Conservation (phyloP, 495 filamentous ascomycete species). For the Xylaria curta region DNA sequence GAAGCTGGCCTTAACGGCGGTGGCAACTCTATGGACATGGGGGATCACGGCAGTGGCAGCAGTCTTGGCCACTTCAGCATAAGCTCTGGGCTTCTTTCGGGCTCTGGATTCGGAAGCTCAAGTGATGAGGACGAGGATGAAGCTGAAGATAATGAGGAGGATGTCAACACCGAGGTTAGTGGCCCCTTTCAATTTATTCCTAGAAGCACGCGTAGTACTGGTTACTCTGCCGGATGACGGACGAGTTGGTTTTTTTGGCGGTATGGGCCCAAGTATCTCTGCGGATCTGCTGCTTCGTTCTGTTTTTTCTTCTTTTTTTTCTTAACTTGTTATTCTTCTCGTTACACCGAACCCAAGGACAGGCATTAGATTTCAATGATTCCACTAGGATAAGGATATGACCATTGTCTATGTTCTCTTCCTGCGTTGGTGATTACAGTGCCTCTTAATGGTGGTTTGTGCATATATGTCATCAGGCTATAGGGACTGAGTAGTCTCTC, state of each 20-base stretch:
- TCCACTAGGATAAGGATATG: slow-evolving; percentile 21
- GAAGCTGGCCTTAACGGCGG: slow-evolving; percentile 75
- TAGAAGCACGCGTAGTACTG: not conserved
- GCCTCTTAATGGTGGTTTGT: not conserved
- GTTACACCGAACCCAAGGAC: not conserved
- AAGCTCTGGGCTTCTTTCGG: slow-evolving; percentile 67
- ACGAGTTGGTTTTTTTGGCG: not conserved
- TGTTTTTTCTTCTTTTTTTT: not conserved
- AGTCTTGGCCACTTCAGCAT: slow-evolving; percentile 71
- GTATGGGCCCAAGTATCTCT: not conserved
- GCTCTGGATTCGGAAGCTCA: slow-evolving; percentile 93
- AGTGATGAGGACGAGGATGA: slow-evolving; percentile 98
- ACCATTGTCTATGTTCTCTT: slow-evolving; percentile 15
- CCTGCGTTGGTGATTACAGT: not conserved
- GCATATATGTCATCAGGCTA: slow-evolving; percentile 1
- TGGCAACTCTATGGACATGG: slow-evolving; percentile 66
- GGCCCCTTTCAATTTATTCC: slow-evolving; percentile 24
- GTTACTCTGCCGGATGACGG: not conserved
- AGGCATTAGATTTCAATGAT: slow-evolving; percentile 1
- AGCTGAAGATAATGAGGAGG: slow-evolving; percentile 81
- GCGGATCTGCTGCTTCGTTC: not conserved
- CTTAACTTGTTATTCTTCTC: not conserved
- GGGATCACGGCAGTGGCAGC: slow-evolving; percentile 67
- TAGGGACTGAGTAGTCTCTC: not conserved
- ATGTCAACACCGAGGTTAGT: slow-evolving; percentile 60